Conservation (phyloP, 371 early-diverging fungal species). For the Mucor irregularis region DNA sequence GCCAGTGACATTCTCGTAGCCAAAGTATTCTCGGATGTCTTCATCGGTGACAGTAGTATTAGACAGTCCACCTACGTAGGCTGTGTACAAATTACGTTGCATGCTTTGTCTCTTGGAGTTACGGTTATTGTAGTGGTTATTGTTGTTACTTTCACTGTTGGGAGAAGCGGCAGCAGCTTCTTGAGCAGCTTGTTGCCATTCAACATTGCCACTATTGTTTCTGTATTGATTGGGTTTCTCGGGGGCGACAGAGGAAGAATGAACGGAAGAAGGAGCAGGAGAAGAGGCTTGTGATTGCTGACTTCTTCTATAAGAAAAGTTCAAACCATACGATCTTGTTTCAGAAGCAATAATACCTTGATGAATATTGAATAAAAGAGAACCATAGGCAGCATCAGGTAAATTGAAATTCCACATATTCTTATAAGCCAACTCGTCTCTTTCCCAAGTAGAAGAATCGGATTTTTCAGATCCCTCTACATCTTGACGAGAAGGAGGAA, state of each 20-base stretch:
- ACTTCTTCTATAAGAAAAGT: constrained; percentile 57
- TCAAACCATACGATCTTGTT: constrained; percentile 60
- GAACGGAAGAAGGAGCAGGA: constrained; percentile 18
- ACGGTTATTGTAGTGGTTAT: constrained; percentile 6
- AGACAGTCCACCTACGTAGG: constrained; percentile 47
- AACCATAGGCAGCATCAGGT: constrained; percentile 64
- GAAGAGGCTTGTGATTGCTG: constrained; percentile 13
- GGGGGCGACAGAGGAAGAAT: constrained; percentile 7
- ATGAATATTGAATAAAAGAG: constrained; percentile 54
- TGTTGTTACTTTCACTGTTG: not conserved
- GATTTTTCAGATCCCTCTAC: constrained; percentile 16
- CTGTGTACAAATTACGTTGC: constrained; percentile 38
- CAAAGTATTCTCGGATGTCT: constrained; percentile 49
- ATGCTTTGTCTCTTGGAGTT: constrained; percentile 31
- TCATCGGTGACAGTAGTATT: constrained; percentile 43
- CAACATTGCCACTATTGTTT: constrained; percentile 8
- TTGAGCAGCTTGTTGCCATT: constrained; percentile 14
- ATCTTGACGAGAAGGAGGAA: constrained; percentile 39
- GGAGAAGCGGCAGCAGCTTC: constrained; percentile 1
- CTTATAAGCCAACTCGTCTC: constrained; percentile 62
- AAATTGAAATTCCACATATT: constrained; percentile 73
- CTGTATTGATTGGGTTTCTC: constrained; percentile 35
- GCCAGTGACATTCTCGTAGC: constrained; percentile 37
- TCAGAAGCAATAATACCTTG: constrained; percentile 56
- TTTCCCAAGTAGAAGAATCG: constrained; percentile 14